phyloP scores from a whole-genome alignment of 352 stramenopile species.

The Globisporangium echinulatum region DNA sequence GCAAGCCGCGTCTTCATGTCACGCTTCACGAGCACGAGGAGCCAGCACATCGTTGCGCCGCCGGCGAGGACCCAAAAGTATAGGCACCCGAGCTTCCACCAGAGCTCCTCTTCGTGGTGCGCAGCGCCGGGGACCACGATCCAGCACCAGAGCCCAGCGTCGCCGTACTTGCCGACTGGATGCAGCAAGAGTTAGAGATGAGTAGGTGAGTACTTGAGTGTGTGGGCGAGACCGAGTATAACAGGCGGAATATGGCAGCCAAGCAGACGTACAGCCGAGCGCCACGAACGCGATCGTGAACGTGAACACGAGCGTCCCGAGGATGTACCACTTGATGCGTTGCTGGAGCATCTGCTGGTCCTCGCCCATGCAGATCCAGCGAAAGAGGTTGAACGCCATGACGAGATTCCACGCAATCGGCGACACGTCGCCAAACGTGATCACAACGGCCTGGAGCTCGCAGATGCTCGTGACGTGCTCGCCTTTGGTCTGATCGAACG shows the following conservation, averaged over 20 bases:
- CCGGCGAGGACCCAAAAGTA: constrained; percentile 75
- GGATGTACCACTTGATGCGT: constrained; percentile 79
- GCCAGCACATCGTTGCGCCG: constrained; percentile 39
- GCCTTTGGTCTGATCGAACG: constrained; percentile 48
- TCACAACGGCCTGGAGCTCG: constrained; percentile 72
- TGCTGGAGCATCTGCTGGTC: constrained; percentile 80
- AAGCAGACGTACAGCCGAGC: constrained; percentile 24
- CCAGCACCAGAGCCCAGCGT: constrained; percentile 76
- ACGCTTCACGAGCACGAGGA: constrained; percentile 73
- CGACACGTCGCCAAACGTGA: constrained; percentile 67
- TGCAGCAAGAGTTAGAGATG: neutral
- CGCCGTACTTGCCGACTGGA: constrained; percentile 53
- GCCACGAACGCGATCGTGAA: constrained; percentile 49
- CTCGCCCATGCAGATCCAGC: constrained; percentile 76
- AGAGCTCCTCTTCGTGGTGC: constrained; percentile 37
- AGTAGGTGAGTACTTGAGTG: neutral
- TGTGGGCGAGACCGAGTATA: neutral
- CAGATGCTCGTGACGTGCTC: constrained; percentile 52
- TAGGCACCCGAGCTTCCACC: constrained; percentile 65
- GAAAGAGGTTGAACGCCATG: constrained; percentile 79
- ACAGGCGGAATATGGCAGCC: neutral
- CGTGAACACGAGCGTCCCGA: constrained; percentile 49
- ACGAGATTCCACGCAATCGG: constrained; percentile 83
- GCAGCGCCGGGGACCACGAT: constrained; percentile 39
- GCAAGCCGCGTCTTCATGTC: constrained; percentile 70